Evolutionary conservation across 805 yeast genomes (phyloP).

Genomic region (Metschnikowia aberdeeniae): DNA sequence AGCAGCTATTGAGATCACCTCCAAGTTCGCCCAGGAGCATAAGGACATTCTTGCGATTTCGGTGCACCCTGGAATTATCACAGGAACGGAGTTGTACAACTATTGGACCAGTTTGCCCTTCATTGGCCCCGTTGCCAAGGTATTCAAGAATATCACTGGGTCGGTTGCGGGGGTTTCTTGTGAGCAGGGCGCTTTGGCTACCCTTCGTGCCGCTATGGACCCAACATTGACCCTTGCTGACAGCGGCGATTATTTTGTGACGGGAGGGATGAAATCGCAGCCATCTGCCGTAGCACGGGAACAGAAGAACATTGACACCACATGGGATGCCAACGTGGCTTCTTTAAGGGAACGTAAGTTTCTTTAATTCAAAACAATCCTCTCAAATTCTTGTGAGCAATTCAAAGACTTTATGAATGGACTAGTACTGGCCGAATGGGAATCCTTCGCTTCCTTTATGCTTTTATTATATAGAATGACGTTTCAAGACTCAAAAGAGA

Average conservation of each 20-base stretch:
- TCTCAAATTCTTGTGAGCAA: no score
- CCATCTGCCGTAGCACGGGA: conserved; percentile 25
- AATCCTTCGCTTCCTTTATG: no score
- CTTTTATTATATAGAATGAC: no score
- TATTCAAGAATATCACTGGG: conserved; percentile 14
- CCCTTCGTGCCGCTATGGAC: conserved; percentile 34
- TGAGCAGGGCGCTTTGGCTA: conserved; percentile 34
- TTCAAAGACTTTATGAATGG: no score
- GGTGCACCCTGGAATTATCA: conserved; percentile 38
- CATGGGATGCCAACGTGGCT: conserved; percentile 29
- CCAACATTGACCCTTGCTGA: conserved; percentile 19
- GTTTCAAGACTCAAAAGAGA: no score
- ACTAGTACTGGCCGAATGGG: no score
- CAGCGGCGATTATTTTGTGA: conserved; percentile 28
- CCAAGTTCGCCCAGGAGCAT: conserved; percentile 22
- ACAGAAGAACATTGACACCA: conserved; percentile 18
- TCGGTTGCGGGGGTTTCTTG: conserved; percentile 24
- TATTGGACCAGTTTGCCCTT: conserved; percentile 25
- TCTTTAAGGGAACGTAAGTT: conserved; percentile 20
- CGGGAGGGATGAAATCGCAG: conserved; percentile 28
- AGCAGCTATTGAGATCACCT: conserved; percentile 30
- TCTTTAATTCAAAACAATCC: background rate
- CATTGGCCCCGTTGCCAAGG: conserved; percentile 20
- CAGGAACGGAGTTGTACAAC: conserved; percentile 31
- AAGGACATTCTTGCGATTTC: conserved; percentile 33